These are phyloP conservation scores for Tolypocladium tundrense DNA, from an alignment of 2,329 filamentous ascomycete genomes.

Conservation along the genomic window DNA sequence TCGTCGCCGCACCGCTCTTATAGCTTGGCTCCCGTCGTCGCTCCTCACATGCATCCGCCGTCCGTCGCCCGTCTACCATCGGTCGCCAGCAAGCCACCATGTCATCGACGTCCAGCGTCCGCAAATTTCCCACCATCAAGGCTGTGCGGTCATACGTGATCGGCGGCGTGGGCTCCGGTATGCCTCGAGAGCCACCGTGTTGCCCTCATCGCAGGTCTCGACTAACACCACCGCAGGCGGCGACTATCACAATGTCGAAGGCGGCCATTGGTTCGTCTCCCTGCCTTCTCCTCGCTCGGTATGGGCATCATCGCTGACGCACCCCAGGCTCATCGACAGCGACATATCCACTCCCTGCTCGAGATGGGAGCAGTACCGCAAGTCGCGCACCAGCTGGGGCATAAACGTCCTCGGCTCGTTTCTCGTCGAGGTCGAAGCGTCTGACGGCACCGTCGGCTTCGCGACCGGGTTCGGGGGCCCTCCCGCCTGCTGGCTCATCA, in stretches of 20 bases:
- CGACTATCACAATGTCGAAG: slow-evolving; percentile 87
- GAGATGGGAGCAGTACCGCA: slow-evolving; percentile 77
- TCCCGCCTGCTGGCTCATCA: slow-evolving; percentile 86
- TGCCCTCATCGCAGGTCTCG: slow-evolving; percentile 4
- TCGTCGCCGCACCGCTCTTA: not conserved
- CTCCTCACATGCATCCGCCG: not conserved
- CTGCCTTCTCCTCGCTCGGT: not conserved
- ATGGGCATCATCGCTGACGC: not conserved
- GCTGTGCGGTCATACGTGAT: slow-evolving; percentile 64
- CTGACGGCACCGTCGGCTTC: slow-evolving; percentile 86
- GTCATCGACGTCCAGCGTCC: slow-evolving; percentile 18
- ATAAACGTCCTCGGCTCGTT: slow-evolving; percentile 94
- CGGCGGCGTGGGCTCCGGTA: slow-evolving; percentile 21
- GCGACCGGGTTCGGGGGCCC: slow-evolving; percentile 89
- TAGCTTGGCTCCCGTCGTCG: not conserved
- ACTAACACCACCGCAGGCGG: slow-evolving; percentile 38
- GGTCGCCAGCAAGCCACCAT: not conserved
- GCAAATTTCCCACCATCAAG: slow-evolving; percentile 64
- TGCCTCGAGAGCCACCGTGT: not conserved
- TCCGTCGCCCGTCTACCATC: not conserved
- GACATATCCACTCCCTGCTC: slow-evolving; percentile 91
- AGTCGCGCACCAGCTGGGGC: slow-evolving; percentile 83
- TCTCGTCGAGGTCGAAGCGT: slow-evolving; percentile 79
- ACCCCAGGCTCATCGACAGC: slow-evolving; percentile 73
- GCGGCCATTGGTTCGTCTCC: slow-evolving; percentile 48